These are phyloP conservation scores for Cyclostephanos tholiformis DNA, from an alignment of 108 stramenopile species.

Conservation along the genomic window DNA sequence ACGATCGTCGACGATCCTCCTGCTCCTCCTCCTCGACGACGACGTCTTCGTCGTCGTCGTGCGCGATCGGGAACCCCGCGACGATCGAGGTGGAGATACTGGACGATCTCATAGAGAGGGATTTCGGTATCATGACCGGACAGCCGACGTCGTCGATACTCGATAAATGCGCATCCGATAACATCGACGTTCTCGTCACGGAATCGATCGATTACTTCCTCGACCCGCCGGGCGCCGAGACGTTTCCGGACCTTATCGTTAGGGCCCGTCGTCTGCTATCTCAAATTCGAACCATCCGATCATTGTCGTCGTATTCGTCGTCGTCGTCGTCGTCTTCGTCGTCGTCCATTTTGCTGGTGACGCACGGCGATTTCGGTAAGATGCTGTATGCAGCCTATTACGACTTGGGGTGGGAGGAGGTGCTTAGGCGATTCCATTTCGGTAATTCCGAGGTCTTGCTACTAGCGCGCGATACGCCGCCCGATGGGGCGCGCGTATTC, in stretches of 20 bases:
- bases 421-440: constrained; percentile 59
- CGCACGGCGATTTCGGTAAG: constrained; percentile 65
- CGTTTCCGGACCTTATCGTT: constrained; percentile 54
- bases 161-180: constrained; percentile 31
- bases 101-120: constrained; percentile 48
- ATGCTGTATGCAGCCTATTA: constrained; percentile 63
- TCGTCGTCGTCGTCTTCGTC: neutral
- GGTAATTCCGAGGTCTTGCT: constrained; percentile 56
- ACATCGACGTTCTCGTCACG: constrained; percentile 41
- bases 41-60: too few species aligned
- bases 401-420: constrained; percentile 53
- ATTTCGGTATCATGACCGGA: constrained; percentile 58
- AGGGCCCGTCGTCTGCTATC: constrained; percentile 39
- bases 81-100: constrained; percentile 26
- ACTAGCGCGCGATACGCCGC: constrained; percentile 42
- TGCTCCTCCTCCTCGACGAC: too few species aligned
- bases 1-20: too few species aligned
- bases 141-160: constrained; percentile 45
- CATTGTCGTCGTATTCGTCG: neutral
- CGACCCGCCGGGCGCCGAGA: constrained; percentile 53
- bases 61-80: neutral
- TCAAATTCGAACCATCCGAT: constrained; percentile 26
- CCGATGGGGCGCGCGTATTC: constrained; percentile 50
- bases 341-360: constrained; percentile 47
- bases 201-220: constrained; percentile 57